Percentiles rank a stretch among this genome's conserved stretches.
Evolutionary conservation across 148 eudicot genomes (phyloP).

Genomic region (Camellia sinensis): DNA sequence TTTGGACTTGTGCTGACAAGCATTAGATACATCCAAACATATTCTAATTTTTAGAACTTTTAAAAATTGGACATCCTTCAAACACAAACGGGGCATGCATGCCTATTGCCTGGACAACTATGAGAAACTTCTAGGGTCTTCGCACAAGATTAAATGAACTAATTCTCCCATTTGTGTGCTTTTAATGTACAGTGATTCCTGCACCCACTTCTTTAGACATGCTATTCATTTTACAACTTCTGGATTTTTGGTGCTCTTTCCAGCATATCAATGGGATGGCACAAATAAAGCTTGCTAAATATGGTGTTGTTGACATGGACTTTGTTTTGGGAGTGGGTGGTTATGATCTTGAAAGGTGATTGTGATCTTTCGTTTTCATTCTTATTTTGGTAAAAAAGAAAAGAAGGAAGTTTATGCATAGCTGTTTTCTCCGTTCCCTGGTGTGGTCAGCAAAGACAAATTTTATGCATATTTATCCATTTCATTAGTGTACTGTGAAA

Average conservation of each 20-base stretch:
- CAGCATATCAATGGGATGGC: conserved; percentile 95
- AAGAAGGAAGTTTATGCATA: neutral
- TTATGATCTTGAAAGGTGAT: conserved; percentile 92
- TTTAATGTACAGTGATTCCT: neutral
- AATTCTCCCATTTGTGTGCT: neutral
- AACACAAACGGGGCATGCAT: too few relatives aligned
- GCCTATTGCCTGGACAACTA: too few relatives aligned
- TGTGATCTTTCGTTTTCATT: neutral
- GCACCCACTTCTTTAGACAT: neutral
- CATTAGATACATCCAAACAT: too few relatives aligned
- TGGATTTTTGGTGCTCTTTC: conserved; percentile 14
- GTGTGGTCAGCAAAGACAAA: neutral
- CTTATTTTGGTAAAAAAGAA: conserved; percentile 1
- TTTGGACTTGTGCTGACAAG: too few relatives aligned
- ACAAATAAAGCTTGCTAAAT: conserved; percentile 64
- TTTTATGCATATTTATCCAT: neutral
- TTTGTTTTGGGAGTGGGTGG: conserved; percentile 95
- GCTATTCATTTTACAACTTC: neutral
- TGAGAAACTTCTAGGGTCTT: too few relatives aligned
- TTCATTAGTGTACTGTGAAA: neutral
- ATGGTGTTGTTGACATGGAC: conserved; percentile 80
- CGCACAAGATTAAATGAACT: too few relatives aligned
- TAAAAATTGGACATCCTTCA: too few relatives aligned
- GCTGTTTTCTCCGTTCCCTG: neutral
- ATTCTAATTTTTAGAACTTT: too few relatives aligned